These are phyloP conservation scores for Globisporangium nunn DNA, from an alignment of 352 stramenopile species.

Conservation along the genomic window DNA sequence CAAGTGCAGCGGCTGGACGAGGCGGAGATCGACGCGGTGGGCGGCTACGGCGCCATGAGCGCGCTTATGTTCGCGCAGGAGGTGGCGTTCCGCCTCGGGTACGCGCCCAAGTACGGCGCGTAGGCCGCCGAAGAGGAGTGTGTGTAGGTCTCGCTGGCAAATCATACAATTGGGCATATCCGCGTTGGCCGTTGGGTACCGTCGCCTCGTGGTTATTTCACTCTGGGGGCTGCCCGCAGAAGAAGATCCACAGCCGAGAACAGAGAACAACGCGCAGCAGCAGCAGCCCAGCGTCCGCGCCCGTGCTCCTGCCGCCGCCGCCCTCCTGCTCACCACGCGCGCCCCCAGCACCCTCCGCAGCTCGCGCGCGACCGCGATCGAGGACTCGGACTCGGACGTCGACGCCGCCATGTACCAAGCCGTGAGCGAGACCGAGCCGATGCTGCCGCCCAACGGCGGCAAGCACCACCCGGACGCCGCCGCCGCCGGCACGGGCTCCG, in stretches of 20 bases:
- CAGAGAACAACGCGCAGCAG: no score
- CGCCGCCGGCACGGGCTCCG: constrained; percentile 28
- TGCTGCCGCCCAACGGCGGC: constrained; percentile 38
- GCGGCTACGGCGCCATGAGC: constrained; percentile 67
- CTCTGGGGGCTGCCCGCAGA: no score
- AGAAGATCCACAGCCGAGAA: no score
- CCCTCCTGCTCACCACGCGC: neutral
- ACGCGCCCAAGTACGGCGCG: constrained; percentile 74
- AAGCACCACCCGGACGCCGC: constrained; percentile 9
- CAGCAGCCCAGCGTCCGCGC: neutral
- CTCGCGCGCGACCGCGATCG: constrained; percentile 8
- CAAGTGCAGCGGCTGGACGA: constrained; percentile 38
- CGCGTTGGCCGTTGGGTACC: no score
- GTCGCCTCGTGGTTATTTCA: no score
- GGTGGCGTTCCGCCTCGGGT: constrained; percentile 70
- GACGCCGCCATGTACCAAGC: constrained; percentile 55
- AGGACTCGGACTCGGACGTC: constrained; percentile 12
- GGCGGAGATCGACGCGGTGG: constrained; percentile 33
- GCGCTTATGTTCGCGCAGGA: constrained; percentile 69
- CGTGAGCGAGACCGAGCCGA: constrained; percentile 66
- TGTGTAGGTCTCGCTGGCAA: neutral
- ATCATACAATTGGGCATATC: no score
- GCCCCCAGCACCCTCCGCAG: neutral
- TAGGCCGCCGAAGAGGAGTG: constrained; percentile 9
- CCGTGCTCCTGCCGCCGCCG: neutral